These are phyloP conservation scores for Ceratobasidium papillatum DNA, from an alignment of 1,284 basidiomycete species.

Conservation along the genomic window DNA sequence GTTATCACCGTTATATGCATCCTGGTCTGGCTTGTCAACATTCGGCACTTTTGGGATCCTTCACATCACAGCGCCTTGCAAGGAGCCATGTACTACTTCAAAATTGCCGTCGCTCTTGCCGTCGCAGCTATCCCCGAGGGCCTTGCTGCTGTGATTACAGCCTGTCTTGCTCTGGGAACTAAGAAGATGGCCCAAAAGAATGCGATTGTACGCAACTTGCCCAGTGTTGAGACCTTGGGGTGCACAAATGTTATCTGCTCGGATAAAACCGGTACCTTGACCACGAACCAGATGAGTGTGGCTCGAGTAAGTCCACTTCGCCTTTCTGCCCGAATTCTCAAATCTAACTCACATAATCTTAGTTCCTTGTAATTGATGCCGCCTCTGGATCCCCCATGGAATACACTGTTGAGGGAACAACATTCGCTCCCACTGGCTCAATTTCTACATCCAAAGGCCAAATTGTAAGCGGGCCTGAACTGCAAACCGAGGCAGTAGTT, in stretches of 20 bases:
- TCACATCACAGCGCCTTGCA: slow-evolving; percentile 88
- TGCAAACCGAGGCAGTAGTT: slow-evolving; percentile 76
- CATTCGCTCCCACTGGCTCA: slow-evolving; percentile 83
- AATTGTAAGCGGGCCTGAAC: slow-evolving; percentile 55
- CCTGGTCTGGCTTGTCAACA: slow-evolving; percentile 95
- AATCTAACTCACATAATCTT: neutral
- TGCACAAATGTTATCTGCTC: slow-evolving; percentile 97
- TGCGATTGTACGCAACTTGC: slow-evolving; percentile 93
- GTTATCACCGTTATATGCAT: slow-evolving; percentile 95
- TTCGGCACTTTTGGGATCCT: slow-evolving; percentile 92
- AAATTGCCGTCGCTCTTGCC: slow-evolving; percentile 95
- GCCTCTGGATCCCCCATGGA: slow-evolving; percentile 66
- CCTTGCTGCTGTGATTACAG: slow-evolving; percentile 94
- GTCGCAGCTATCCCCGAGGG: slow-evolving; percentile 97
- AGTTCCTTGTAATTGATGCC: slow-evolving; percentile 80
- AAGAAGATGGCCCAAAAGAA: slow-evolving; percentile 99
- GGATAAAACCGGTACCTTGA: slow-evolving; percentile 95
- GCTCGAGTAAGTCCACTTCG: slow-evolving; percentile 65
- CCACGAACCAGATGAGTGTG: slow-evolving; percentile 96
- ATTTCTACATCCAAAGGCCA: slow-evolving; percentile 70
- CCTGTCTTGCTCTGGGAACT: slow-evolving; percentile 93
- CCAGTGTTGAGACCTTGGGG: slow-evolving; percentile 95
- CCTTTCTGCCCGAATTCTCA: slow-evolving; percentile 33
- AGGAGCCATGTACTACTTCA: slow-evolving; percentile 97
- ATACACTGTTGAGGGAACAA: slow-evolving; percentile 86